Conservation (phyloP, 2,329 filamentous ascomycete genomes). For the Fusarium sp. region DNA sequence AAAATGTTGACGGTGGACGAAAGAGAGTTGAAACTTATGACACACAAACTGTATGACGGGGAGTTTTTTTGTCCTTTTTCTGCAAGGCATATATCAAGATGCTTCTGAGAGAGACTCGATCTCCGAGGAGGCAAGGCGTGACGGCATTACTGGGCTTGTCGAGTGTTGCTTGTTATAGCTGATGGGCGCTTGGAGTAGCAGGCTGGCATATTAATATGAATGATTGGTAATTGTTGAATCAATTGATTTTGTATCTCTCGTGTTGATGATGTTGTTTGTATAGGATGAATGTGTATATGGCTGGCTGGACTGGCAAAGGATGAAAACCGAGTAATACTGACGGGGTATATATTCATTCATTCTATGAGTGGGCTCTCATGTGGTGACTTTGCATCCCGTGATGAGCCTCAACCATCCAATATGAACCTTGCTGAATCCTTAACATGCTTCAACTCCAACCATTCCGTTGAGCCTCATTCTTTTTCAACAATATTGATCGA, state of each 20-base stretch:
- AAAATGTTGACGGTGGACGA: constrained; percentile 18
- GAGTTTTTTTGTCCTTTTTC: constrained; percentile 20
- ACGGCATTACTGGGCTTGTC: constrained; percentile 17
- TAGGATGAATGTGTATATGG: not conserved
- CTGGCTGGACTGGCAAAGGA: not conserved
- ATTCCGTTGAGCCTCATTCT: not conserved
- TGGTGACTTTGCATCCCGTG: constrained; percentile 6
- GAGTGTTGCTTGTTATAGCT: constrained; percentile 20
- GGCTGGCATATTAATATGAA: constrained; percentile 18
- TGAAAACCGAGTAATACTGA: not conserved
- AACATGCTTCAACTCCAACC: not conserved
- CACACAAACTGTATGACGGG: constrained; percentile 40
- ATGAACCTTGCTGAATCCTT: not conserved
- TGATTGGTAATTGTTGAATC: constrained; percentile 24
- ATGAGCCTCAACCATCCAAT: not conserved
- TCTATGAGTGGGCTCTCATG: constrained; percentile 5
- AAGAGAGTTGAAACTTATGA: constrained; percentile 37
- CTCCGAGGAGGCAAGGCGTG: constrained; percentile 25
- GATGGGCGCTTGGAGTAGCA: constrained; percentile 26
- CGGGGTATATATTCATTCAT: constrained; percentile 23
- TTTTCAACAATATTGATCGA: not conserved
- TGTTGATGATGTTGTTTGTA: not conserved
- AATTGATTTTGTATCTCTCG: constrained; percentile 14
- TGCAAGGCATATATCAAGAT: constrained; percentile 32
- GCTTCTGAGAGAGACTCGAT: constrained; percentile 7